Evolutionary conservation across 2,329 filamentous ascomycete genomes (phyloP).

Genomic region (Botrytis galanthina): DNA sequence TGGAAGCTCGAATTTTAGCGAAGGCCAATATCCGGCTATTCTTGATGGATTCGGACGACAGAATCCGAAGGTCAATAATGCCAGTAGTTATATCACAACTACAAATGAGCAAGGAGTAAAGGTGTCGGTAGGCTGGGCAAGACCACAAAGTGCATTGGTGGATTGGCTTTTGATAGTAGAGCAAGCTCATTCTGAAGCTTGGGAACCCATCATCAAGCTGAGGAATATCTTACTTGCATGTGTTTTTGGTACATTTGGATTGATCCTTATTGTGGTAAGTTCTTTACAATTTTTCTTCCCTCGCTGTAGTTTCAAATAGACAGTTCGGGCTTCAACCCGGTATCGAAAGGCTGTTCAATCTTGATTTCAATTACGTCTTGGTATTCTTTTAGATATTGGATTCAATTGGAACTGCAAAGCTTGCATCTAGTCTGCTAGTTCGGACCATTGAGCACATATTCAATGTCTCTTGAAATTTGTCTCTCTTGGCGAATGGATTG

Average conservation of each 20-base stretch:
- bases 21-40: constrained; percentile 62
- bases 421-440: neutral
- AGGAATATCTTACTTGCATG: constrained; percentile 78
- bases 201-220: constrained; percentile 70
- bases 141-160: constrained; percentile 64
- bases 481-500: neutral
- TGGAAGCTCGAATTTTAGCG: constrained; percentile 50
- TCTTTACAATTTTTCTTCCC: neutral
- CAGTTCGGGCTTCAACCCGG: neutral
- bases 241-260: constrained; percentile 77
- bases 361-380: neutral
- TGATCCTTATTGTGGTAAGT: constrained; percentile 59
- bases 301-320: neutral
- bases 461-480: neutral
- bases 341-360: neutral
- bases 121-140: constrained; percentile 79
- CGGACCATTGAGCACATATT: neutral
- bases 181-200: constrained; percentile 71
- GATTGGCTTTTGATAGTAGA: constrained; percentile 85
- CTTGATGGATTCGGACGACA: constrained; percentile 53
- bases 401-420: neutral
- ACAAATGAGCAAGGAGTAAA: constrained; percentile 66
- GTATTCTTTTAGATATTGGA: neutral
- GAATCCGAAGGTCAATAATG: constrained; percentile 57
- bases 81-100: constrained; percentile 66